Base-by-base conservation (phyloP, 768 basidiomycete species). In the Trametopsis cervina region DNA sequence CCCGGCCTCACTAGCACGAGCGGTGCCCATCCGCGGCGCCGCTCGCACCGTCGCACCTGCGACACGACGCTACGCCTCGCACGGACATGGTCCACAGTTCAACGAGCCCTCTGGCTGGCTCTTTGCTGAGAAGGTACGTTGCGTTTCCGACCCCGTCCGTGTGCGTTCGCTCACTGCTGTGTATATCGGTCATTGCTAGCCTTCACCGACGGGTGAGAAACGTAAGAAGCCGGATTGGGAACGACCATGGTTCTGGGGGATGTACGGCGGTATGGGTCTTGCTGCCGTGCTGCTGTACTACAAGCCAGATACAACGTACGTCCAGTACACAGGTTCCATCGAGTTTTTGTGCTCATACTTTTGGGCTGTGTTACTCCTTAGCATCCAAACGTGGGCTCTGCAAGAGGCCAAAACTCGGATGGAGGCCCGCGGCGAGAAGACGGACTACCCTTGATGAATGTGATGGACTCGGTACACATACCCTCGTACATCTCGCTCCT, bases 271-370 rank as follows among this genome's bases (percentile, higher is more conserved):
- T 11, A 85, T 96, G 79, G 79, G 72, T 4, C 68, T 92, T 52
- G 87, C 83, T 24, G 66, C 76, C 9, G 77, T 93, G 25, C 69
- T 89, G 63, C 67, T 91, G 21, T 89, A 90, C 67, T 94, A 92
- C 72, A 94, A 94, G 68, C 92, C 92, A 2, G 89, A 95, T 62
- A 92, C 89, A 15, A 91, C 86, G 92, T 92, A 55, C 51, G 85
- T 64, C 17, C 17, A 5, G 12, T 25, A n/a, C n/a, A n/a, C n/a
- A n/a, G n/a, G n/a, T n/a, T n/a, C n/a, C n/a, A n/a, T n/a, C 9
- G 5, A 27, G 4, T 40, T 29, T 5, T 38, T 2, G 2, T 18
- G 29, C 20, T 2, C 24, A n/a, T 22, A n/a, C 9, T 22, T 22
- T 9, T 18, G 11, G 23, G 9, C n/a, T n/a, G n/a, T n/a, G n/a